Conservation (phyloP, 805 yeast species). For the Starmerella etchellsii region DNA sequence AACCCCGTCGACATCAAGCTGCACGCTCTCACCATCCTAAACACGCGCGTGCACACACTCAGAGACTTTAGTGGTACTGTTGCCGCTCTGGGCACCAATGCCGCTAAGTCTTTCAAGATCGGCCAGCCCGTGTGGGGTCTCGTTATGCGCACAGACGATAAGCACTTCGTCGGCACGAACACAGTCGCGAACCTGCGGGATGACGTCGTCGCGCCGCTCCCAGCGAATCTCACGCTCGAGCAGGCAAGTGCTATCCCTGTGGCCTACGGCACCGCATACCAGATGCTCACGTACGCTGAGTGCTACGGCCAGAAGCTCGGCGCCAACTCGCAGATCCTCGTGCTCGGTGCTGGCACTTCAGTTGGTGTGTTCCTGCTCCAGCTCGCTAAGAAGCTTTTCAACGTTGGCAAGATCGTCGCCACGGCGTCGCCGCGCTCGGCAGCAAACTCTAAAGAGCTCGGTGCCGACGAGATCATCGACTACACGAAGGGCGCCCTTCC, state of each 20-base stretch:
- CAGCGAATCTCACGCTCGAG: conserved; percentile 35
- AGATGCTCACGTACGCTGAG: conserved; percentile 27
- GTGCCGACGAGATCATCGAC: conserved; percentile 40
- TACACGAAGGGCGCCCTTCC: conserved; percentile 14
- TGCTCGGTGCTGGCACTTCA: conserved; percentile 65
- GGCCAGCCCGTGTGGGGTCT: conserved; percentile 61
- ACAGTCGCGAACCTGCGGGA: conserved; percentile 7
- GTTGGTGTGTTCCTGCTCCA: conserved; percentile 50
- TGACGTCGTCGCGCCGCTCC: conserved; percentile 31
- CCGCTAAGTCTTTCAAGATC: conserved; percentile 30
- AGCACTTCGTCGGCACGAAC: conserved; percentile 22
- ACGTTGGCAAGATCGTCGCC: conserved; percentile 42
- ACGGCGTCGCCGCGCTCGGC: conserved; percentile 40
- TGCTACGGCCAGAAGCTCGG: conserved; percentile 22
- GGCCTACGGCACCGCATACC: conserved; percentile 49
- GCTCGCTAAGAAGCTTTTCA: conserved; percentile 39
- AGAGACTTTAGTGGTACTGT: conserved; percentile 56
- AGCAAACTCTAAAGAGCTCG: conserved; percentile 34
- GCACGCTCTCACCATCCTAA: conserved; percentile 12
- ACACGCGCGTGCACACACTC: conserved; percentile 42
- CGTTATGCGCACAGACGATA: conserved; percentile 2
- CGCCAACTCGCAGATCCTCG: conserved; percentile 37
- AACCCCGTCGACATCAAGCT: conserved; percentile 58
- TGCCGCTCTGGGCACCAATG: conserved; percentile 40
- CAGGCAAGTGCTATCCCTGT: conserved; percentile 57